Evolutionary conservation across 2,329 filamentous ascomycete genomes (phyloP).

Genomic region (Aspergillus sp.): DNA sequence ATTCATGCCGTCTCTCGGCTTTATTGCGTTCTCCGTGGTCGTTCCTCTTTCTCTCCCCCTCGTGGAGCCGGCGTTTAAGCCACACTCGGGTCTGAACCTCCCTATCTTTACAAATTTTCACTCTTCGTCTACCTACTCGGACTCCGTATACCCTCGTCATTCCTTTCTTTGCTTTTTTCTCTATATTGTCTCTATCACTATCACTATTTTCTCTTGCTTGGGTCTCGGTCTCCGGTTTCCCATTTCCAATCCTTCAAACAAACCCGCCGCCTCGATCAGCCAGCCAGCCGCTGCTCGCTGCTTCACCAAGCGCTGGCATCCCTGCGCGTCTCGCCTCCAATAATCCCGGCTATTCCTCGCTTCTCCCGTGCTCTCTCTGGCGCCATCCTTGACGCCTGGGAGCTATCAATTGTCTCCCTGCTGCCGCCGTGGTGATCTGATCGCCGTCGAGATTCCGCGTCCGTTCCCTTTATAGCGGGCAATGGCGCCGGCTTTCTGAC

Average conservation of each 20-base stretch:
- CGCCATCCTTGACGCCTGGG: background rate
- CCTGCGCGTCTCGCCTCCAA: too few species aligned
- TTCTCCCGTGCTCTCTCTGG: background rate
- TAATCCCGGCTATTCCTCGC: too few species aligned
- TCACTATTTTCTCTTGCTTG: background rate
- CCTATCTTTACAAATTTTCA: too few species aligned
- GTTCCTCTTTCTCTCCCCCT: too few species aligned
- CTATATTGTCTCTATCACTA: too few species aligned
- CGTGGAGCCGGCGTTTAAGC: too few species aligned
- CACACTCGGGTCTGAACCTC: too few species aligned
- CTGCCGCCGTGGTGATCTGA: slow-evolving; percentile 20
- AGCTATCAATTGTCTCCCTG: background rate
- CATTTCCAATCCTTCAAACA: background rate
- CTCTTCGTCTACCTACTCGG: too few species aligned
- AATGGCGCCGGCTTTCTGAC: background rate
- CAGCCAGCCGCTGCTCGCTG: background rate
- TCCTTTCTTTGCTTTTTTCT: too few species aligned
- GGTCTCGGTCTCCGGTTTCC: background rate
- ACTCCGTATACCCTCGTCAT: too few species aligned
- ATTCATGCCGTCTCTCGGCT: too few species aligned
- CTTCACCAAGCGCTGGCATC: background rate
- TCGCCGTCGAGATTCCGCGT: slow-evolving; percentile 5
- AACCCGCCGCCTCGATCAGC: background rate
- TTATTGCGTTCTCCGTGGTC: too few species aligned
- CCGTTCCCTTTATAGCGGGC: background rate